Evolutionary conservation across 768 basidiomycete species (phyloP).

Genomic region (Sistotremastrum suecicum): DNA sequence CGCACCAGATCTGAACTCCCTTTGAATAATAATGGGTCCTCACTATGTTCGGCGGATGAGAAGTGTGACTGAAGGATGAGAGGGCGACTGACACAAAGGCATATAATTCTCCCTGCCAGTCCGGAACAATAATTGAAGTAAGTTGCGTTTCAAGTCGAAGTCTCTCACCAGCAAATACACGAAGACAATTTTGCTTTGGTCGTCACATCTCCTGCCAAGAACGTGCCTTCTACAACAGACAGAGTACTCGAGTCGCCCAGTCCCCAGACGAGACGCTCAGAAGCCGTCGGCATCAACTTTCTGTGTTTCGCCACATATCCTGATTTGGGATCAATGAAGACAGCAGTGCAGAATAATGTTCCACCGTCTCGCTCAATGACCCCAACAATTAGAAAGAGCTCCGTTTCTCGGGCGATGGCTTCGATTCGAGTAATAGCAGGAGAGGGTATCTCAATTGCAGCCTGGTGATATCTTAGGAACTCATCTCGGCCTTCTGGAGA

Average conservation of each 20-base stretch:
- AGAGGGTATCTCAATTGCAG: constrained; percentile 45
- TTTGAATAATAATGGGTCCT: constrained; percentile 44
- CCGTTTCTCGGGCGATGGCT: constrained; percentile 29
- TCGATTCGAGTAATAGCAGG: constrained; percentile 33
- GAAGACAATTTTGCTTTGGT: constrained; percentile 36
- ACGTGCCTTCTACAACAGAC: constrained; percentile 30
- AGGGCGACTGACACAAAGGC: constrained; percentile 35
- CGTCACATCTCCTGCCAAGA: constrained; percentile 13
- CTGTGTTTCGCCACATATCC: constrained; percentile 50
- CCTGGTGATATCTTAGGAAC: constrained; percentile 36
- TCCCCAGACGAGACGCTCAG: constrained; percentile 51
- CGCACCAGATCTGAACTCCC: constrained; percentile 48
- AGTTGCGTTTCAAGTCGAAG: background rate
- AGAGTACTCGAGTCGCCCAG: constrained; percentile 41
- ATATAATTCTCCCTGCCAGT: constrained; percentile 54
- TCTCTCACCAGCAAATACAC: constrained; percentile 41
- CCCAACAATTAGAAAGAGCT: constrained; percentile 44
- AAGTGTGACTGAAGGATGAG: background rate
- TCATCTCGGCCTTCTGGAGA: constrained; percentile 39
- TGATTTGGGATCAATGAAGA: constrained; percentile 38
- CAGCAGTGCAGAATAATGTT: constrained; percentile 45
- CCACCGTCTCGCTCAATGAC: constrained; percentile 45
- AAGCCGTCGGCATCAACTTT: constrained; percentile 48
- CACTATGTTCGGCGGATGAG: constrained; percentile 20
- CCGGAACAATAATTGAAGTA: background rate